Evolutionary conservation across 352 stramenopile species (phyloP).

Genomic region (Phytophthora sansomeana): DNA sequence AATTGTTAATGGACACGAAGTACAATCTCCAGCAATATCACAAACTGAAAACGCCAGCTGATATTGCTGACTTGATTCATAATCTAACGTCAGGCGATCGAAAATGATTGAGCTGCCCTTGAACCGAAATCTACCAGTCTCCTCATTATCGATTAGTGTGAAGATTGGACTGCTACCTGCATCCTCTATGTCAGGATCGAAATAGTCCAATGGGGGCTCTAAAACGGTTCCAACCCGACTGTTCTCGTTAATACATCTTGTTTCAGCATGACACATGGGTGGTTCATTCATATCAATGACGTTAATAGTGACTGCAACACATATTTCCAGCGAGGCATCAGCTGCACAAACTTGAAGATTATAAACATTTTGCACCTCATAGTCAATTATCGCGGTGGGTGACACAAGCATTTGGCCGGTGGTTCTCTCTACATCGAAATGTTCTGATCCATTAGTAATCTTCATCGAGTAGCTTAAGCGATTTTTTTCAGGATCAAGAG

Average conservation of each 20-base stretch:
- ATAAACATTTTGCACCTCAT: conserved; percentile 20
- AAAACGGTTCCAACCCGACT: conserved; percentile 22
- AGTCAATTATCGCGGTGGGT: conserved; percentile 13
- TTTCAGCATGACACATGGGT: conserved; percentile 22
- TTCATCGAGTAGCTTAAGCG: conserved; percentile 17
- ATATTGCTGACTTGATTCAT: conserved; percentile 20
- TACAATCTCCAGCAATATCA: conserved; percentile 18
- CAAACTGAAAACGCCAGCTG: conserved; percentile 26
- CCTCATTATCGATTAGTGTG: conserved; percentile 14
- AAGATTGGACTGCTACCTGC: not conserved
- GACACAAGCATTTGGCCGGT: conserved; percentile 15
- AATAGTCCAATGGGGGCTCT: conserved; percentile 12
- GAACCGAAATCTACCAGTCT: conserved; percentile 20
- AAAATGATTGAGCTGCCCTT: conserved; percentile 19
- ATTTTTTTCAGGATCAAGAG: conserved; percentile 28
- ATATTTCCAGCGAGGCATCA: conserved; percentile 15
- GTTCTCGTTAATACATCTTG: conserved; percentile 30
- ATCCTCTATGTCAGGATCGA: conserved; percentile 24
- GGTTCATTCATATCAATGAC: conserved; percentile 35
- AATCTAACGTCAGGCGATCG: conserved; percentile 11
- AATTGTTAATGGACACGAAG: conserved; percentile 23
- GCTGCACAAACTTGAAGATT: conserved; percentile 21
- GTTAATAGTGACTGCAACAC: conserved; percentile 6
- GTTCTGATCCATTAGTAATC: not conserved
- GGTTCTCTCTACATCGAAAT: conserved; percentile 17